Evolutionary conservation across 371 early-diverging fungal genomes (phyloP), one percentile per base, ranked within the genome.

Genomic region (Rhizomucor pusillus): DNA sequence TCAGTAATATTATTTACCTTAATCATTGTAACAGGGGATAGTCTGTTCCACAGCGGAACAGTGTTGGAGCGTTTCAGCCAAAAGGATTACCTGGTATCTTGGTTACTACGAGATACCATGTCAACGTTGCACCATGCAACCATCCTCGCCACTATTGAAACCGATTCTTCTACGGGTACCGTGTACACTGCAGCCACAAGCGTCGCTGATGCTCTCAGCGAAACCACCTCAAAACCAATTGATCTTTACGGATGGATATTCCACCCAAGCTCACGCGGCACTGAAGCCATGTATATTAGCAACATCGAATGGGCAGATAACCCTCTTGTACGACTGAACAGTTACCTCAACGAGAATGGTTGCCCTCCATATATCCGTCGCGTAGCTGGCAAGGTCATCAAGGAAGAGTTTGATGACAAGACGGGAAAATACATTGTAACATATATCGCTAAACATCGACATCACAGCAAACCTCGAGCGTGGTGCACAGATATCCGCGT

Each of bases 191-290:
- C 79, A 1, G 69, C 75, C 1, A 75, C 83, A 0, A 81, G 81
- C 18, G 77, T 82, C 4, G 56, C 65, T 12, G 80, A 82, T 54
- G 41, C 70, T 1, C 29, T 29, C 75, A 75, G 22, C 65, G 83
- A 69, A 72, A 13, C 73, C 80, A 12, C 75, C 76, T 4, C 50
- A 81, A 36, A 29, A 29, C 29, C 29, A 7, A 54, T 78, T 0
- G 78, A 73, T 25, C 61, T 85, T 0, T 75, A 78, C 39, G 88
- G 86, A 6, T 88, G 85, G 85, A 67, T 79, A 6, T 65, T 85
- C 47, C 47, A 66, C 6, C 79, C 81, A 6, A 59, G 56, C 29
- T 29, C 52, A 0, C 43, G 55, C 48, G 60, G 75, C 6, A 68
- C 63, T 0, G 62, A 71, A 29, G 56, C 67, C 10, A 50, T 75